Evolutionary conservation across 2,329 filamentous ascomycete species (phyloP).

Genomic region (Fusarium albidum): DNA sequence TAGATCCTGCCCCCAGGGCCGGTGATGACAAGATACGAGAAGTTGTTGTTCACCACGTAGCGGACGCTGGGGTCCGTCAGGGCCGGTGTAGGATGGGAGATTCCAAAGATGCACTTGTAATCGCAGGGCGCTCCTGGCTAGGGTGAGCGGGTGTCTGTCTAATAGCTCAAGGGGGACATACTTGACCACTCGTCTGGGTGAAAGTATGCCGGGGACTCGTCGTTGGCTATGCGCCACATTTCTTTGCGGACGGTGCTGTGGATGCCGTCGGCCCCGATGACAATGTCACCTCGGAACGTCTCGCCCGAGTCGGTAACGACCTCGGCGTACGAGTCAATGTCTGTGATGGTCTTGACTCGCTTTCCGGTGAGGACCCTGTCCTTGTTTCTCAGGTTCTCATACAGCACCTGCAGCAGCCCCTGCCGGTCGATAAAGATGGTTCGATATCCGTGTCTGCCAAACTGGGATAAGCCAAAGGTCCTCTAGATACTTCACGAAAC

Average conservation of each 20-base stretch:
- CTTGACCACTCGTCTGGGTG: constrained; percentile 12
- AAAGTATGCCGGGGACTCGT: constrained; percentile 11
- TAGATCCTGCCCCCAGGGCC: constrained; percentile 52
- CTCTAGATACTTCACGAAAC: not conserved
- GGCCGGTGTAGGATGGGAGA: constrained; percentile 7
- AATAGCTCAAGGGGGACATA: not conserved
- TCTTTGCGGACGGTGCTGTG: constrained; percentile 48
- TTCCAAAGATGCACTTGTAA: constrained; percentile 17
- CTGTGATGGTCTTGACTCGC: constrained; percentile 13
- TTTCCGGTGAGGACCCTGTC: constrained; percentile 23
- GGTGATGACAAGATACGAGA: not conserved
- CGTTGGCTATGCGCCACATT: constrained; percentile 34
- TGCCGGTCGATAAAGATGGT: constrained; percentile 47
- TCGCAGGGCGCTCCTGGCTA: constrained; percentile 5
- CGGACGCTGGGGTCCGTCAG: not conserved
- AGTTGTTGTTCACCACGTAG: not conserved
- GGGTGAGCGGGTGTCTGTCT: constrained; percentile 10
- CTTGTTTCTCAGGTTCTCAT: constrained; percentile 45
- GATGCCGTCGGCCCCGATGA: constrained; percentile 52
- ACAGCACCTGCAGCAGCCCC: constrained; percentile 44
- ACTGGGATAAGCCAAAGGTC: not conserved
- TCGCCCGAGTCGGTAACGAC: constrained; percentile 45
- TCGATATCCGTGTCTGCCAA: constrained; percentile 39
- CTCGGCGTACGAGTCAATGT: constrained; percentile 15
- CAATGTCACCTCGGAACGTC: constrained; percentile 41